A percentile compares a stretch with the other conserved stretches of the same genome.
These are phyloP conservation scores for Fusarium piperis DNA, from an alignment of 2,329 filamentous ascomycete species.

Conservation along the genomic window DNA sequence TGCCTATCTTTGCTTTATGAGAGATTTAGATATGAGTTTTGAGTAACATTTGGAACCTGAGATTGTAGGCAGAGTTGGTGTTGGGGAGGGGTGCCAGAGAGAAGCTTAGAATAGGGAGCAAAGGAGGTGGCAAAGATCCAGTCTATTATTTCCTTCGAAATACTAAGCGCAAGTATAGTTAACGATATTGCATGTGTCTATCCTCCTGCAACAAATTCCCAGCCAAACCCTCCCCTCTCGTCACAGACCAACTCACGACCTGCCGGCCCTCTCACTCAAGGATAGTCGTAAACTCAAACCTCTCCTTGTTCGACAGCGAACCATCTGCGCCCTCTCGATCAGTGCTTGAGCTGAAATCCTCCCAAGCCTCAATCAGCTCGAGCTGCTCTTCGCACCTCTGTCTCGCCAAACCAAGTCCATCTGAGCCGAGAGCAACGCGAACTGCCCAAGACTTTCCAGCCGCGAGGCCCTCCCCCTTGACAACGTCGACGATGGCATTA, in stretches of 20 bases:
- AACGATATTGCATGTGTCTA: not conserved
- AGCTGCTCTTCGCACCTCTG: not conserved
- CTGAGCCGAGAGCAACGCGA: not conserved
- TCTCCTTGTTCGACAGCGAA: not conserved
- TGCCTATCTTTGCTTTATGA: not conserved
- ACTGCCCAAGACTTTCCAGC: not conserved
- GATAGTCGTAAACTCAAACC: not conserved
- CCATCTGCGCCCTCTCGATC: not conserved
- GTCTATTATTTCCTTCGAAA: not conserved
- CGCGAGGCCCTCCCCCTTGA: not conserved
- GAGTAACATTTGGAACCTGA: not conserved
- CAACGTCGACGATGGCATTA: not conserved
- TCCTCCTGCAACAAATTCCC: not conserved
- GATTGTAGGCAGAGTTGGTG: not conserved
- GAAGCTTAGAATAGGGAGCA: not conserved
- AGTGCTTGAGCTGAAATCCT: not conserved
- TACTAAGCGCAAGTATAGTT: not conserved
- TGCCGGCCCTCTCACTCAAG: not conserved
- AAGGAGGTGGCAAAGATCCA: not conserved
- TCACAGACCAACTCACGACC: too few relatives aligned
- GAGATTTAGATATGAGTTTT: not conserved
- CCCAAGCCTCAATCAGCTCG: not conserved
- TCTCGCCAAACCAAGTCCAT: not conserved
- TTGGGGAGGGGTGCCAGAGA: not conserved
- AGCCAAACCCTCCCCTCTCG: not conserved